phyloP scores from a whole-genome alignment of 2,329 filamentous ascomycete genomes.

The Neopestalotiopsis sp. region DNA sequence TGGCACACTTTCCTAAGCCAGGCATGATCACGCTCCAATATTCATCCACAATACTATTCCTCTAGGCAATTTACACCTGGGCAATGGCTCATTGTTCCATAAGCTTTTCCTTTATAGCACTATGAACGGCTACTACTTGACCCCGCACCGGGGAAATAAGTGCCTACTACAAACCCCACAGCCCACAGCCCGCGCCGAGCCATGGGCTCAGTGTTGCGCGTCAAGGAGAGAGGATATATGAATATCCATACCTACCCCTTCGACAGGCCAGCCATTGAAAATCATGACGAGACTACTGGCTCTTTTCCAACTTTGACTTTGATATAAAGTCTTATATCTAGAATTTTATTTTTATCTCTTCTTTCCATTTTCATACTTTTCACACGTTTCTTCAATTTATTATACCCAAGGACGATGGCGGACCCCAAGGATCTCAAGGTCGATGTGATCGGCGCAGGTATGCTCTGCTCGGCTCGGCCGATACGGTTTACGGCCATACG shows the following conservation, averaged over 20 bases:
- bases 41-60: background rate
- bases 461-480: constrained; percentile 20
- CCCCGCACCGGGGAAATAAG: constrained; percentile 9
- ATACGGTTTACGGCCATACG: background rate
- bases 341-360: background rate
- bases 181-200: background rate
- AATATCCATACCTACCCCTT: constrained; percentile 2
- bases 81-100: background rate
- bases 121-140: background rate
- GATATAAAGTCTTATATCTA: background rate
- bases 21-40: background rate
- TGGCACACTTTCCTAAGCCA: background rate
- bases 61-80: background rate
- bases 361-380: background rate
- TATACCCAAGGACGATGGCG: constrained; percentile 29
- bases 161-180: background rate
- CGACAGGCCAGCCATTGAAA: background rate
- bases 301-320: background rate
- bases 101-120: constrained; percentile 6
- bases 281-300: background rate
- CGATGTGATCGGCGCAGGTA: constrained; percentile 55
- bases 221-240: constrained; percentile 10
- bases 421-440: constrained; percentile 43
- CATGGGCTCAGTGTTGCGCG: background rate
- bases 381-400: background rate